Evolutionary conservation across 2,329 filamentous ascomycete genomes (phyloP).

Genomic region (Xylaria sp.): DNA sequence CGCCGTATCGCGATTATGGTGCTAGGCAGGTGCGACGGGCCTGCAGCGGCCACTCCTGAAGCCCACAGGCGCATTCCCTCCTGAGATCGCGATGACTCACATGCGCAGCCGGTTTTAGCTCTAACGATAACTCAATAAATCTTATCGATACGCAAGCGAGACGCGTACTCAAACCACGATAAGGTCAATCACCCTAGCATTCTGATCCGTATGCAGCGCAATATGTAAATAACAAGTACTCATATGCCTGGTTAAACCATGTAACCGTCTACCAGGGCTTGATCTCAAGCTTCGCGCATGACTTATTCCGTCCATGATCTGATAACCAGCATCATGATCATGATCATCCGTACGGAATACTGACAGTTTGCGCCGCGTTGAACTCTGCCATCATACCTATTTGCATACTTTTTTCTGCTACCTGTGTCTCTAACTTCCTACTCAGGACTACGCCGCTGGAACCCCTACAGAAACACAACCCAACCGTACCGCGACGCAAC

Average conservation of each 20-base stretch:
- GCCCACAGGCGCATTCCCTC: background rate
- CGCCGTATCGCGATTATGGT: background rate
- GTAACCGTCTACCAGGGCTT: too few species aligned
- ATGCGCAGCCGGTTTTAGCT: background rate
- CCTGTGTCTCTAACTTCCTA: background rate
- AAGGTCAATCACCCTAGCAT: background rate
- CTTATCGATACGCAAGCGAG: background rate
- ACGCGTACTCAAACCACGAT: background rate
- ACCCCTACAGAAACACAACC: background rate
- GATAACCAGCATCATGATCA: background rate
- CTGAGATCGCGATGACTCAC: background rate
- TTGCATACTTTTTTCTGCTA: background rate
- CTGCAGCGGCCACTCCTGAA: too few species aligned
- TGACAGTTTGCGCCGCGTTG: background rate
- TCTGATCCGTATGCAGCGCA: too few species aligned
- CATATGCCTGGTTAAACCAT: too few species aligned
- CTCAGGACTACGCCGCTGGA: background rate
- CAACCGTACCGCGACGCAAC: background rate
- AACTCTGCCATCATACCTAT: background rate
- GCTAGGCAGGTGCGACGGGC: too few species aligned
- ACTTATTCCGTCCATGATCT: too few species aligned
- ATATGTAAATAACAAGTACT: too few species aligned
- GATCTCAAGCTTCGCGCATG: too few species aligned
- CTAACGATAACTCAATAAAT: background rate
- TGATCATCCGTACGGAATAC: background rate